Conservation (phyloP, 202 grass and related monocot species). For the Brachypodium distachyon region DNA sequence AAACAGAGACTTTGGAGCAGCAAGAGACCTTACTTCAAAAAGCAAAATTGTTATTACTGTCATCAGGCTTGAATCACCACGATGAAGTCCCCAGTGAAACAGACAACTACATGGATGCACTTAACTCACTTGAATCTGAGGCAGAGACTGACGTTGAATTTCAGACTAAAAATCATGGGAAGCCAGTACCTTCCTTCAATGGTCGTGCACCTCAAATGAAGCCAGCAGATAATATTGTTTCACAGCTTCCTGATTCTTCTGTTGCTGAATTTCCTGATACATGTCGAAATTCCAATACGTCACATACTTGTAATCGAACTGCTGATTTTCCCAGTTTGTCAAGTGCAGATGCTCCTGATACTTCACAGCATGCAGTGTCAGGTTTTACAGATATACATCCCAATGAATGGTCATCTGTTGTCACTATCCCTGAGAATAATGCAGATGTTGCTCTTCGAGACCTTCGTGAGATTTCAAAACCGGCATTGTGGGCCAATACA, state of each 20-base stretch:
- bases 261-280: conserved; percentile 20
- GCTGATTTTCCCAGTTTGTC: conserved; percentile 29
- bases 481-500: background rate
- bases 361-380: conserved; percentile 16
- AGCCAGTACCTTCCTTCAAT: conserved; percentile 20
- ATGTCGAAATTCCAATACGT: background rate
- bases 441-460: background rate
- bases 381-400: conserved; percentile 12
- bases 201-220: conserved; percentile 13
- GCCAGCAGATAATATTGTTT: background rate
- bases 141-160: conserved; percentile 66
- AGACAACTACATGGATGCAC: conserved; percentile 92
- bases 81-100: conserved; percentile 75
- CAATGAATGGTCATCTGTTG: conserved; percentile 15
- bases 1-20: conserved; percentile 26
- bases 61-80: conserved; percentile 39
- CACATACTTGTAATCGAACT: conserved; percentile 16
- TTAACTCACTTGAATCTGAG: conserved; percentile 86
- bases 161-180: conserved; percentile 48
- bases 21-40: conserved; percentile 38
- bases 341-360: conserved; percentile 34
- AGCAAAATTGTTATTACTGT: conserved; percentile 26
- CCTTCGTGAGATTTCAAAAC: conserved; percentile 38
- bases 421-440: background rate
- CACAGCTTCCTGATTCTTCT: conserved; percentile 35